Base-by-base conservation (phyloP, 306 rosid genomes). In the Medicago truncatula region DNA sequence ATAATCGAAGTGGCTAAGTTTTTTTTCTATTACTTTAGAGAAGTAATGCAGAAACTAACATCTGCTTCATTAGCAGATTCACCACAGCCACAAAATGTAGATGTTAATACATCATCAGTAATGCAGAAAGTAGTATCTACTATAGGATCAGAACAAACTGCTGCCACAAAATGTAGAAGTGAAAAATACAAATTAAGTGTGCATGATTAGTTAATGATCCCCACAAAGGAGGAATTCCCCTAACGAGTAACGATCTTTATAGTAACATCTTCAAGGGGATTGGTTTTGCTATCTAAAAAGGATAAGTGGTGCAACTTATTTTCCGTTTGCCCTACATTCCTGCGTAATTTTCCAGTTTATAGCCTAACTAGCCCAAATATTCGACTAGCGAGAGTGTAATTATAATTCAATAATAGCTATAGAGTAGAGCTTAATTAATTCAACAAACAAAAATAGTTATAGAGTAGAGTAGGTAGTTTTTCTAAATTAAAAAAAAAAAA, bases 11-110 rank as follows among this genome's bases (percentile, higher is more conserved):
- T 70, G 76, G 76, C 21, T 17, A 16, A 40, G n/a, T 3, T 28
- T 28, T 28, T 28, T 28, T 28, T 11, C 17, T 43, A 31, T 56
- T 61, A 62, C 47, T 25, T 63, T 7, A 63, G 74, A 61, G 59
- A 52, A 83, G 80, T 80, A 78, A 71, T 76, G 67, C 65, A 25
- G 39, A 64, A 31, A 57, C 53, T 75, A 53, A 61, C 61, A 68
- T 78, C 67, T 63, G 28, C 61, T 76, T 67, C 61, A 66, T 12
- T 4, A 25, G 69, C 43, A 58, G 73, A 50, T 66, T 76, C 28
- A 76, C 15, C 38, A 11, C 25, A 47, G 71, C 83, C 75, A 81
- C 83, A 69, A 74, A 57, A 64, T 70, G 41, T 38, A 76, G 74
- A 68, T 58, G 73, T 23, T 23, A 23, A 23, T 23, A 23, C 28